A percentile compares a stretch with the other conserved stretches of the same genome.
Conservation (phyloP, 352 stramenopile genomes). For the Globisporangium irregulare region DNA sequence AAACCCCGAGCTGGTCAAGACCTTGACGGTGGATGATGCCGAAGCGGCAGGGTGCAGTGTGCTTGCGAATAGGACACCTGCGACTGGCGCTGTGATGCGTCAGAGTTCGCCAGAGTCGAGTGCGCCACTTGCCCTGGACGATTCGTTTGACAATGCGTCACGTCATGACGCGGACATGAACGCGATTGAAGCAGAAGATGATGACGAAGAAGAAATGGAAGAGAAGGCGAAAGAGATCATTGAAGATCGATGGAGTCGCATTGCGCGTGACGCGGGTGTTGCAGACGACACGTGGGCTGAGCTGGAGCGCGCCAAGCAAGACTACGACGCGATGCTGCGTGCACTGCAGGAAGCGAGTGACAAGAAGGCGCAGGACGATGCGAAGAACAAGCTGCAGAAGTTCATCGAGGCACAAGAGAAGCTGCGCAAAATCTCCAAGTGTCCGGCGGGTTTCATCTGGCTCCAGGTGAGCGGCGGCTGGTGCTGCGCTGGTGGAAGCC, state of each 20-base stretch:
- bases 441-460: conserved; percentile 69
- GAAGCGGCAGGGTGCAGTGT: conserved; percentile 30
- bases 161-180: background rate
- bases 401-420: conserved; percentile 45
- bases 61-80: conserved; percentile 38
- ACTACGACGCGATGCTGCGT: conserved; percentile 39
- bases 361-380: conserved; percentile 15
- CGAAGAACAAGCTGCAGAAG: conserved; percentile 31
- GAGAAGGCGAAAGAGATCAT: conserved; percentile 11
- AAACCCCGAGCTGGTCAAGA: conserved; percentile 41
- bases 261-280: conserved; percentile 47
- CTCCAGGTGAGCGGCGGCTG: conserved; percentile 53
- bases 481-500: conserved; percentile 73
- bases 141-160: conserved; percentile 10
- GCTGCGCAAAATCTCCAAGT: conserved; percentile 59
- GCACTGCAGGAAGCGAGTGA: conserved; percentile 17
- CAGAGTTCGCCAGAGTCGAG: conserved; percentile 11
- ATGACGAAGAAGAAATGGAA: conserved; percentile 20
- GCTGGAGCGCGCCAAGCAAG: conserved; percentile 56
- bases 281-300: conserved; percentile 66
- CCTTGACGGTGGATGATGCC: conserved; percentile 44
- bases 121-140: conserved; percentile 7
- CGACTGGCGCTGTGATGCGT: conserved; percentile 27
- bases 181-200: conserved; percentile 16
- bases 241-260: conserved; percentile 15